phyloP scores from a whole-genome alignment of 192 early-diverging fungal genomes.

The Coemansia aciculifera region DNA sequence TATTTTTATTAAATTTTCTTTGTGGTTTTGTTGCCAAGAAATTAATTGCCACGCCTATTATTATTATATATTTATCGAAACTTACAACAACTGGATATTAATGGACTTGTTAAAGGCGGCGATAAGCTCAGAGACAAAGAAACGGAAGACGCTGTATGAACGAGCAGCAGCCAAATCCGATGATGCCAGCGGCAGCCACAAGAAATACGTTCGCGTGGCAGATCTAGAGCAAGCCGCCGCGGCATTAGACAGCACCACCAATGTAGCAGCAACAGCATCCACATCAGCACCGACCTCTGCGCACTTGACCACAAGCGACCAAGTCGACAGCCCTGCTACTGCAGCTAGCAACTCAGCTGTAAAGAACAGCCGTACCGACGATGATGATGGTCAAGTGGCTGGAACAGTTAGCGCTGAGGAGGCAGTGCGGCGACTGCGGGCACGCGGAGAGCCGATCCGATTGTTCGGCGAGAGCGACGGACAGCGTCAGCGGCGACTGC shows the following conservation, averaged over 20 bases:
- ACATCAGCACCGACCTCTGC: background rate
- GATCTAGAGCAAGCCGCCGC: conserved; percentile 71
- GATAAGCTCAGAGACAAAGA: conserved; percentile 62
- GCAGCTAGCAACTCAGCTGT: background rate
- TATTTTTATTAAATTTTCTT: conserved; percentile 8
- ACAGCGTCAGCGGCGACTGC: conserved; percentile 76
- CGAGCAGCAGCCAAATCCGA: conserved; percentile 35
- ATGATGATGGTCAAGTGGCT: conserved; percentile 9
- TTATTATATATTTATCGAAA: background rate
- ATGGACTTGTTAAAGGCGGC: conserved; percentile 72
- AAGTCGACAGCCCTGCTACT: background rate
- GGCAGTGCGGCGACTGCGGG: conserved; percentile 76
- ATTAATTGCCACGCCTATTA: background rate
- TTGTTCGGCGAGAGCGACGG: conserved; percentile 89
- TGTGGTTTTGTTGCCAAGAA: background rate
- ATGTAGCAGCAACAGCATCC: conserved; percentile 27
- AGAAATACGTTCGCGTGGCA: conserved; percentile 82
- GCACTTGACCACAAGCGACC: background rate
- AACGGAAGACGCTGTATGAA: conserved; percentile 63
- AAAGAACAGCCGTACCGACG: background rate
- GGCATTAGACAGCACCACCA: conserved; percentile 53
- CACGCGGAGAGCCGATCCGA: conserved; percentile 84
- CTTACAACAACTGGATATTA: background rate
- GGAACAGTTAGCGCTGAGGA: conserved; percentile 67
- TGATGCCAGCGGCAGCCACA: conserved; percentile 39